Evolutionary conservation across 108 stramenopile genomes (phyloP), one percentile per base, ranked within the genome.

Genomic region (Heterococcus sp.): DNA sequence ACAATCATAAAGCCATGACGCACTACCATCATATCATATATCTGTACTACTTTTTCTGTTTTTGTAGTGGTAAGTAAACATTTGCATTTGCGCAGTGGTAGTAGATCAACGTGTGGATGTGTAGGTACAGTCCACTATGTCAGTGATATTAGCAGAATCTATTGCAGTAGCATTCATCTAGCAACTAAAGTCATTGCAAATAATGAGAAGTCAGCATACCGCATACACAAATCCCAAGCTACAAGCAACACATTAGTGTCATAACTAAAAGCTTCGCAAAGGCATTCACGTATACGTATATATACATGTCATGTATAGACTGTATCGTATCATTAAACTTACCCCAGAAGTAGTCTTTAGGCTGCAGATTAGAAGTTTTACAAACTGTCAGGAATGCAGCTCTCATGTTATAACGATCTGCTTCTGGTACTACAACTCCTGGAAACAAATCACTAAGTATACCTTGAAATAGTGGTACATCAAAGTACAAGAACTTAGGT

Each of bases 21-120:
- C 33, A 91, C 91, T 32, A 91, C 86, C 91, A 91, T 91, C 91
- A 91, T 91, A 81, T 91, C 91, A 86, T 91, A 91, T 27, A 90
- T 86, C 73, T 91, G 88, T 5, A 91, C 86, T 3, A 89, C 85
- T 72, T 82, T 66, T 3, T 14, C 2, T 35, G 3, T 3, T 70
- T 64, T 34, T 14, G n/a, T n/a, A n/a, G n/a, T n/a, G n/a, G n/a
- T n/a, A n/a, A n/a, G n/a, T n/a, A n/a, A n/a, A n/a, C n/a, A n/a
- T n/a, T 27, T 65, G 64, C 29, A 1, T 1, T 65, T 65, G 27
- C 0, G 64, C 27, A 29, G 64, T 28, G 0, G 64, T 29, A 65
- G 1, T 28, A 29, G 27, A 29, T 65, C 29, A 0, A 65, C 0
- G 64, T 65, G 64, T 1, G 28, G 29, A 65, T 27, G 28, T 65